These are phyloP conservation scores for Xerocomus alliaceus DNA, from an alignment of 1,284 basidiomycete species.

Conservation along the genomic window DNA sequence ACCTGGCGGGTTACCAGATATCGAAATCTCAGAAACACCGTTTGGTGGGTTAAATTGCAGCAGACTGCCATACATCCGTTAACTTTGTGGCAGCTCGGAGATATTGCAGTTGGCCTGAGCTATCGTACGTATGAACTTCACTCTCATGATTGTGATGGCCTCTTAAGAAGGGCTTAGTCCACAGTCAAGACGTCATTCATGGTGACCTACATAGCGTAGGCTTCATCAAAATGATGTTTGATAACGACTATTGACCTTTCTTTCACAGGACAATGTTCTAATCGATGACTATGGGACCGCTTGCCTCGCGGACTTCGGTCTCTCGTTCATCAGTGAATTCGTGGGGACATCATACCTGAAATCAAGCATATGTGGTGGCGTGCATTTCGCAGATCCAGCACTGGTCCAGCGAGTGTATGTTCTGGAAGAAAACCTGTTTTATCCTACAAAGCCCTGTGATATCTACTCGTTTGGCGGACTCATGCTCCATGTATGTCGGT, in stretches of 20 bases:
- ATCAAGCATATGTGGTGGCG: conserved; percentile 39
- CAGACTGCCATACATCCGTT: background rate
- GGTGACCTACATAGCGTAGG: conserved; percentile 40
- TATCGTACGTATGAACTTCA: conserved; percentile 31
- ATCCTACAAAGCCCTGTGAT: conserved; percentile 37
- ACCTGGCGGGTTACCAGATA: conserved; percentile 11
- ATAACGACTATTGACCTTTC: background rate
- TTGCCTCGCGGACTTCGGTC: conserved; percentile 45
- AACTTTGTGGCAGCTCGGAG: conserved; percentile 25
- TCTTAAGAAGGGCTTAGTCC: conserved; percentile 26
- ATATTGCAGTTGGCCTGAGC: conserved; percentile 32
- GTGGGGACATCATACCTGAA: conserved; percentile 43
- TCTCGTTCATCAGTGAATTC: conserved; percentile 44
- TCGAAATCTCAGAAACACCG: conserved; percentile 10
- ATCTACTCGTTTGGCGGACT: conserved; percentile 44
- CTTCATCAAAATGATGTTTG: background rate
- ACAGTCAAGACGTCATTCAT: conserved; percentile 25
- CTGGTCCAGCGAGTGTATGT: conserved; percentile 25
- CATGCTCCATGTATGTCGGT: conserved; percentile 33
- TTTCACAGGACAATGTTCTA: conserved; percentile 37
- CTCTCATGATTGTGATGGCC: background rate
- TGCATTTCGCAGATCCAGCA: conserved; percentile 48
- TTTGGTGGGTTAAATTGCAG: conserved; percentile 20
- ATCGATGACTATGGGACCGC: conserved; percentile 32
- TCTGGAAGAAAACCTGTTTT: background rate